Base-by-base conservation (phyloP, 2,329 filamentous ascomycete genomes). In the Truncatella angustata region DNA sequence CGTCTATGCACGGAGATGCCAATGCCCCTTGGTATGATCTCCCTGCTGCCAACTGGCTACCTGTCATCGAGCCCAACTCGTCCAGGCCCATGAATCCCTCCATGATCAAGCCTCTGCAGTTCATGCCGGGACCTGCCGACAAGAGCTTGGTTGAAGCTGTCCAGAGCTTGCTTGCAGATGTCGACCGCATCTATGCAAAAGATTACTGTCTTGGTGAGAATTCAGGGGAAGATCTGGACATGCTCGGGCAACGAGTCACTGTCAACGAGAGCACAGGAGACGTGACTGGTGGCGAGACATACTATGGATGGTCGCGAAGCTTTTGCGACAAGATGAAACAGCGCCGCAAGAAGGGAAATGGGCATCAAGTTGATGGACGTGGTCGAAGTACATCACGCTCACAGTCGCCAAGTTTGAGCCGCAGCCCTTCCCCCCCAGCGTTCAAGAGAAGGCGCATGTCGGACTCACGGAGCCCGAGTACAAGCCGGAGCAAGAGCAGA, bases 311-410 rank as follows among this genome's bases (percentile, higher is more conserved):
- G 91, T 93, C 90, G 4, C 80, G 82, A 35, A 75, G 76, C 1
- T 94, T 96, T 60, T 95, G 90, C 65, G 78, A 90, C 58, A 88
- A 87, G 63, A 94, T 94, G 87, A 90, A 87, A 69, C 72, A 76
- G 47, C 75, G 80, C 34, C 70, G 66, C 24, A 72, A 66, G 40
- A 74, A 70, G 51, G 59, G 59, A 11, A 59, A 53, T 45, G 58
- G 26, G 12, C 51, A 55, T 4, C 57, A 55, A 4, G 55, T 57
- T n/a, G 59, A 58, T 4, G 54, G 45, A 40, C 60, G 62, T 14
- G 57, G 59, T 4, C 65, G 70, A 23, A 70, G 67, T 4, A 45
- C 35, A 1, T 64, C 65, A 5, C 66, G 70, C 4, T 73, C 74
- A 3, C 57, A 54, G 7, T 70, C 71, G 18, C 66, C 63, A 21